Evolutionary conservation across 345 rosid species (phyloP).

Genomic region (Sisymbrium altissimum): DNA sequence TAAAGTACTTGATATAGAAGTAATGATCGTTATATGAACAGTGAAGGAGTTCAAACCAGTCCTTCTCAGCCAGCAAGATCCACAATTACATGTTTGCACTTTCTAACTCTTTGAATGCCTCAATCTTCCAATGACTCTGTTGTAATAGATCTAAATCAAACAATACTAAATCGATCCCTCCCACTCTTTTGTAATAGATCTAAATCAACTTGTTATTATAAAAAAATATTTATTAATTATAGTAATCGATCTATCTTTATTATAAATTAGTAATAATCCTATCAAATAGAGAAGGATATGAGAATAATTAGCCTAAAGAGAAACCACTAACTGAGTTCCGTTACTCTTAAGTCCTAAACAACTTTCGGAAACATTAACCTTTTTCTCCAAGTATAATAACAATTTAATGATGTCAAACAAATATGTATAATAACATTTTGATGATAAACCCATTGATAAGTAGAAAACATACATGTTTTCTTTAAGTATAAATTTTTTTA

Average conservation of each 20-base stretch:
- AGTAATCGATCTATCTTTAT: background rate
- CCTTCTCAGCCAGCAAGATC: no score
- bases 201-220: background rate
- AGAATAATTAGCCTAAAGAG: constrained; percentile 1
- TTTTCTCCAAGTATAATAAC: background rate
- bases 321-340: background rate
- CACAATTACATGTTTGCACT: no score
- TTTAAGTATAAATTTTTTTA: no score
- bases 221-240: background rate
- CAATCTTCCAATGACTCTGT: no score
- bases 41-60: no score
- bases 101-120: no score
- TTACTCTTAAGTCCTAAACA: background rate
- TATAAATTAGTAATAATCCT: background rate
- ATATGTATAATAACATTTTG: background rate
- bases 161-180: no score
- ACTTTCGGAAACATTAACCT: background rate
- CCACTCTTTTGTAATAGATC: background rate
- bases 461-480: no score
- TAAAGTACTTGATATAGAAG: no score
- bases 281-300: background rate
- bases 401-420: background rate
- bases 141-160: no score
- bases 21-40: no score
- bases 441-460: background rate